phyloP scores from a whole-genome alignment of 805 yeast species.

The Metschnikowia cubensis region DNA sequence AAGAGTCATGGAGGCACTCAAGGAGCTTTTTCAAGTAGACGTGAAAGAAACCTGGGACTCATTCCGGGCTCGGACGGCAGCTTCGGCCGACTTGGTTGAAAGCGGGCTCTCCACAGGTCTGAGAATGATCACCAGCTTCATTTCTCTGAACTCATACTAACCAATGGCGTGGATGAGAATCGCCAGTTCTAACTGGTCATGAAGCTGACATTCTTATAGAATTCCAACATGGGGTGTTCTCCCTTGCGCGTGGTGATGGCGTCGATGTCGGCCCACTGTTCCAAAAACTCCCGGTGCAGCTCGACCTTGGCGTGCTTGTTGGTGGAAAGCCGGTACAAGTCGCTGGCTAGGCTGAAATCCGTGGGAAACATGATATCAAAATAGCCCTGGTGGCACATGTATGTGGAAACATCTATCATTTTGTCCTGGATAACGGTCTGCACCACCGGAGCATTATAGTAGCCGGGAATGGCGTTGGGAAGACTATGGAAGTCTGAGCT shows the following conservation, averaged over 20 bases:
- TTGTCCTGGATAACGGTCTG: constrained; percentile 67
- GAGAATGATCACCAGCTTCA: background rate
- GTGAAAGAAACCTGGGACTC: background rate
- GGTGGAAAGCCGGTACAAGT: constrained; percentile 58
- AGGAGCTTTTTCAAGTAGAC: background rate
- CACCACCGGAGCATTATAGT: constrained; percentile 69
- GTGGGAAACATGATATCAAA: constrained; percentile 88
- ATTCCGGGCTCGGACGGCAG: background rate
- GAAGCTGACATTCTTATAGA: constrained; percentile 72
- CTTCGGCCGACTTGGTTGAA: background rate
- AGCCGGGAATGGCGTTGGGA: constrained; percentile 50
- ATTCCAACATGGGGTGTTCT: constrained; percentile 78
- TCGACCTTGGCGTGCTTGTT: constrained; percentile 54
- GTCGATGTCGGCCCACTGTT: constrained; percentile 66
- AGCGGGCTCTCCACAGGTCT: background rate
- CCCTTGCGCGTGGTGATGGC: constrained; percentile 69
- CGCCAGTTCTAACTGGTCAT: constrained; percentile 34
- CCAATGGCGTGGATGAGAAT: background rate
- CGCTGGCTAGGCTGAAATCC: constrained; percentile 59
- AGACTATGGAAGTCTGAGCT: constrained; percentile 61
- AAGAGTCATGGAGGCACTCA: background rate
- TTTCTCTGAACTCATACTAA: background rate
- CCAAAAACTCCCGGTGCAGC: constrained; percentile 61
- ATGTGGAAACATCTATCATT: constrained; percentile 67
- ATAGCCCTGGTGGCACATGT: constrained; percentile 80